These are phyloP conservation scores for Scedosporium apiospermum DNA, from an alignment of 2,329 filamentous ascomycete genomes.

Conservation along the genomic window DNA sequence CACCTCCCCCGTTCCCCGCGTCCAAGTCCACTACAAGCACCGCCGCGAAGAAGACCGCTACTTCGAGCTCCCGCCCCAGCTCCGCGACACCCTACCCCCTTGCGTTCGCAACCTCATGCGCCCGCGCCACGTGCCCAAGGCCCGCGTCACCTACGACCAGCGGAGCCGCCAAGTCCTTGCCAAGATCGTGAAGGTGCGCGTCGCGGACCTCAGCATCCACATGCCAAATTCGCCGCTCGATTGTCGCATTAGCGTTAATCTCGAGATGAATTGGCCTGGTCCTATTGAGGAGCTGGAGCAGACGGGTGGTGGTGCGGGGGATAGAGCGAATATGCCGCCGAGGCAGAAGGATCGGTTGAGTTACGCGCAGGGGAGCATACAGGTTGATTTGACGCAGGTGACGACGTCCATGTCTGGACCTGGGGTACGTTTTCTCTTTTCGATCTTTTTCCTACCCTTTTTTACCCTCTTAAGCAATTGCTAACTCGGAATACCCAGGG, in stretches of 20 bases:
- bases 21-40: constrained; percentile 71
- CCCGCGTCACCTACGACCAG: constrained; percentile 70
- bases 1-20: constrained; percentile 28
- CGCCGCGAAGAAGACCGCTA: constrained; percentile 77
- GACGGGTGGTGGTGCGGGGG: constrained; percentile 24
- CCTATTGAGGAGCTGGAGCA: constrained; percentile 46
- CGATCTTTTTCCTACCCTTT: constrained; percentile 1
- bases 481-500: constrained; percentile 18
- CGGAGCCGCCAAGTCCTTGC: constrained; percentile 60
- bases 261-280: constrained; percentile 83
- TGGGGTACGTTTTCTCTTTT: constrained; percentile 22
- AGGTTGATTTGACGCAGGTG: constrained; percentile 90
- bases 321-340: constrained; percentile 18
- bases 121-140: constrained; percentile 46
- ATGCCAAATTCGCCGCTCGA: constrained; percentile 72
- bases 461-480: background rate
- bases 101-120: constrained; percentile 53
- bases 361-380: constrained; percentile 80
- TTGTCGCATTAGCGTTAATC: constrained; percentile 86
- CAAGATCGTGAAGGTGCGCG: constrained; percentile 85
- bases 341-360: constrained; percentile 85
- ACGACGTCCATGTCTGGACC: constrained; percentile 34
- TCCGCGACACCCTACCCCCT: constrained; percentile 52
- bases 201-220: constrained; percentile 80
- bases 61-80: constrained; percentile 58